Evolutionary conservation across 1,284 basidiomycete genomes (phyloP).

Genomic region (Coriolopsis trogii): DNA sequence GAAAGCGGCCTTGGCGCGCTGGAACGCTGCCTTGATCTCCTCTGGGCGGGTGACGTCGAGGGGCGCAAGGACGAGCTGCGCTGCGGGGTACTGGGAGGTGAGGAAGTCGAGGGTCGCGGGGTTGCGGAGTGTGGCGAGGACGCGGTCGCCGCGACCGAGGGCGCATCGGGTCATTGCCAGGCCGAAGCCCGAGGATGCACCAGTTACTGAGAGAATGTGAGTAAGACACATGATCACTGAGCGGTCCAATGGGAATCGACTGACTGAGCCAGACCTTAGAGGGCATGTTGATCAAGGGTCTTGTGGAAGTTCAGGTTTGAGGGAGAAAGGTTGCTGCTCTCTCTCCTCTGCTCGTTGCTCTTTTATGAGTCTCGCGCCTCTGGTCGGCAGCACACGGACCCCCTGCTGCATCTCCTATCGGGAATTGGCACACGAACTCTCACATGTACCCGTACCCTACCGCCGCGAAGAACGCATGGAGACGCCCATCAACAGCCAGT

Average conservation of each 20-base stretch:
- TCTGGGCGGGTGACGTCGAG: slow-evolving; percentile 41
- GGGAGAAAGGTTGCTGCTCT: too few species aligned
- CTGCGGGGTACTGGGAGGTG: slow-evolving; percentile 15
- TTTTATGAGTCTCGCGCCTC: too few species aligned
- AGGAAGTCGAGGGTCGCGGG: slow-evolving; percentile 30
- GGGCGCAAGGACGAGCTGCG: slow-evolving; percentile 38
- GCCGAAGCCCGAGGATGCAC: slow-evolving; percentile 38
- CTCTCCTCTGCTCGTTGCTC: too few species aligned
- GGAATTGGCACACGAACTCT: too few species aligned
- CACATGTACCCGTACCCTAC: too few species aligned
- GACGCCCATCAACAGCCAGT: too few species aligned
- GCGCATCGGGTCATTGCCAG: slow-evolving; percentile 27
- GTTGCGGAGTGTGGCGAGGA: slow-evolving; percentile 36
- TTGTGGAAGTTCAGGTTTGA: too few species aligned
- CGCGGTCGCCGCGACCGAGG: slow-evolving; percentile 34
- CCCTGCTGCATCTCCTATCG: too few species aligned
- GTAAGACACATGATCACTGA: not conserved
- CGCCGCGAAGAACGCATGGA: too few species aligned
- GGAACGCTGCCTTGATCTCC: slow-evolving; percentile 38
- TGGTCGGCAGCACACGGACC: too few species aligned
- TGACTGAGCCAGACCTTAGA: not conserved
- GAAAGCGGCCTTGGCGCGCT: slow-evolving; percentile 35
- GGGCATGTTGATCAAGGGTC: not conserved
- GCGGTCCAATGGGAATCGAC: not conserved
- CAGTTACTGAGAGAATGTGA: slow-evolving; percentile 28